These are phyloP conservation scores for Zostera marina DNA, from an alignment of 116 monocot genomes.

Conservation along the genomic window DNA sequence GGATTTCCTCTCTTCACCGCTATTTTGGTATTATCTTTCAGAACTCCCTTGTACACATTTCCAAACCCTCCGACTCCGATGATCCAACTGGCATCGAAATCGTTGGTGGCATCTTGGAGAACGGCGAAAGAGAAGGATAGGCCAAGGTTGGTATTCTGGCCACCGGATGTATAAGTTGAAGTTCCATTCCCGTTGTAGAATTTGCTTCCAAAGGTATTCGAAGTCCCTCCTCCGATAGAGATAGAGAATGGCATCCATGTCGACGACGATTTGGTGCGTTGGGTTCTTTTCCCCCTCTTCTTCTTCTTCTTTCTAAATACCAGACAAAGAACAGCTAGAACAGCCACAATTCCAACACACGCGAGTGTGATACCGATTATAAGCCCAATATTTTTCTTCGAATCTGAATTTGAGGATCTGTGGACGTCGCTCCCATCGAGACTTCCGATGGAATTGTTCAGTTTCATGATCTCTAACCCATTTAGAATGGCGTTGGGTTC, in stretches of 20 bases:
- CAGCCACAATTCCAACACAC: neutral
- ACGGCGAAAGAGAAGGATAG: slow-evolving; percentile 32
- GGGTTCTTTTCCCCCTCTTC: slow-evolving; percentile 8
- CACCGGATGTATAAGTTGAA: neutral
- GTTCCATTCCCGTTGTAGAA: slow-evolving; percentile 19
- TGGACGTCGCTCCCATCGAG: slow-evolving; percentile 10
- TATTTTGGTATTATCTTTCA: slow-evolving; percentile 37
- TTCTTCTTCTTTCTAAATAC: slow-evolving; percentile 13
- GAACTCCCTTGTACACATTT: slow-evolving; percentile 49
- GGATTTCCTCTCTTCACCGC: slow-evolving; percentile 55
- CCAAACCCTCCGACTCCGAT: slow-evolving; percentile 68
- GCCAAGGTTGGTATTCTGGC: slow-evolving; percentile 17
- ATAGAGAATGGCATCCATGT: slow-evolving; percentile 32
- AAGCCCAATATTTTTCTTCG: slow-evolving; percentile 18
- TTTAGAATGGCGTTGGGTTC: slow-evolving; percentile 37
- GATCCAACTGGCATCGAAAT: slow-evolving; percentile 46
- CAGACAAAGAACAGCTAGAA: slow-evolving; percentile 18
- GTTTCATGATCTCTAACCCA: slow-evolving; percentile 58
- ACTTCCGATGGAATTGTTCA: slow-evolving; percentile 18
- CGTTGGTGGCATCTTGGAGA: slow-evolving; percentile 44
- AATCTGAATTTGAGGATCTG: neutral
- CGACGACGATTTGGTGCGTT: slow-evolving; percentile 10
- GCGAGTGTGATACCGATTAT: slow-evolving; percentile 30
- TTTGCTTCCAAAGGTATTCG: slow-evolving; percentile 25
- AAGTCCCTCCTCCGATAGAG: slow-evolving; percentile 3